phyloP scores from a whole-genome alignment of 345 rosid genomes.

The Euphorbia lathyris region DNA sequence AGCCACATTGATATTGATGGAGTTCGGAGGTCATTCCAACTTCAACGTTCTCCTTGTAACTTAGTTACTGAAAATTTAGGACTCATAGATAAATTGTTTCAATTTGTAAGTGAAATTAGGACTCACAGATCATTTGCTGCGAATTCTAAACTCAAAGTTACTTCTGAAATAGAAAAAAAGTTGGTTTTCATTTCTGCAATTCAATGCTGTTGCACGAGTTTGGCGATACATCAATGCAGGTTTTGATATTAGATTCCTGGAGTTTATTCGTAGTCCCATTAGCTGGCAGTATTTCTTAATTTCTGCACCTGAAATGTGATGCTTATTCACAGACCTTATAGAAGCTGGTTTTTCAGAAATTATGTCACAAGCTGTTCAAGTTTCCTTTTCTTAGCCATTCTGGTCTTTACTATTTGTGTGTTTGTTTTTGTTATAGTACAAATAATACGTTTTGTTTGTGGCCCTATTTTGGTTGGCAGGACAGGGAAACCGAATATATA shows the following conservation, averaged over 20 bases:
- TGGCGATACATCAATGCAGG: neutral
- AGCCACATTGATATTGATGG: conserved; percentile 21
- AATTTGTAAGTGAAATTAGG: conserved; percentile 26
- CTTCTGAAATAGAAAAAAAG: conserved; percentile 19
- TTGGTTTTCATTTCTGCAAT: conserved; percentile 18
- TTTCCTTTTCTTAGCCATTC: neutral
- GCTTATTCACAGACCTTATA: too few relatives aligned
- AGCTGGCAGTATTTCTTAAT: neutral
- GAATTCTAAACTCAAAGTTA: conserved; percentile 23
- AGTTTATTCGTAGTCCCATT: neutral
- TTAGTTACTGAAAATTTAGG: conserved; percentile 22
- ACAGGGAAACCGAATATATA: neutral
- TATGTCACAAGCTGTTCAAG: neutral
- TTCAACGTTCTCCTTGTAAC: conserved; percentile 24
- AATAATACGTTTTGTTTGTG: neutral
- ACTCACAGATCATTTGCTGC: conserved; percentile 24
- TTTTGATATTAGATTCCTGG: conserved; percentile 4
- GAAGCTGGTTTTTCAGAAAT: conserved; percentile 9
- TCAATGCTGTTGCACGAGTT: conserved; percentile 14
- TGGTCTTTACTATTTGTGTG: neutral
- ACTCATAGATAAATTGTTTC: conserved; percentile 23
- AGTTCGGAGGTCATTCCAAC: conserved; percentile 22
- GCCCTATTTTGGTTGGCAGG: neutral
- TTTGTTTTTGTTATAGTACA: neutral
- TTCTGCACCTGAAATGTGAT: too few relatives aligned